Base-by-base conservation (phyloP, 345 rosid species). In the Sonneratia alba region DNA sequence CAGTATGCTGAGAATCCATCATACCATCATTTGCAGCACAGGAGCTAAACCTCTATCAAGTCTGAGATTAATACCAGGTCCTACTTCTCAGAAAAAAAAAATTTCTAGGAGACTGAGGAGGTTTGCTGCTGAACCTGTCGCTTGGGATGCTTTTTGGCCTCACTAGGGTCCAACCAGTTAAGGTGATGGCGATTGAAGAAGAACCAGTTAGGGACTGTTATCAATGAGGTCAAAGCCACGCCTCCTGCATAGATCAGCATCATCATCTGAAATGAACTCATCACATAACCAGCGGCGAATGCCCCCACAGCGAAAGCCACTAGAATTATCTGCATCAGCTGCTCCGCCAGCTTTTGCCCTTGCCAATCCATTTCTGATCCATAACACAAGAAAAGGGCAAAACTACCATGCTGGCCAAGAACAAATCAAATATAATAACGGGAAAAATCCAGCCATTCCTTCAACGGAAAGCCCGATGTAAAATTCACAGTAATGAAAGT, bases 261-360 rank as follows among this genome's bases (percentile, higher is more conserved):
- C 99, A 92, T 89, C 80, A 72, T 74, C 77, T 83, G 93, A 77
- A 92, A 95, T 36, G 99, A 95, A 21, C 82, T 89, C 76, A 81
- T 72, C 0, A 77, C 11, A 62, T 85, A 90, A 19, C 99, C 96
- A 0, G 77, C 68, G 40, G 74, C 78, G 24, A 87, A 81, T 0
- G 94, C 87, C 55, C 76, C 83, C 37, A 79, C 87, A 3, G 91
- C 92, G 0, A 82, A 88, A 18, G 77, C 89, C 79, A 95, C 27
- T 16, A 95, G 83, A 86, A 92, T 8, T 38, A 89, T 81, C 84
- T 92, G 99, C 98, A 95, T 90, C 83, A 89, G 77, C 77, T 85
- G 93, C 93, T 95, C 98, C 21, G 96, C 92, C 34, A 87, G 72
- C 85, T 89, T 95, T 75, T 95, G 98, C 42, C 99, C 98, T 88